A percentile compares a stretch with the other conserved stretches of the same genome.
Conservation (phyloP, 345 rosid genomes). For the Schrenkiella parvula region DNA sequence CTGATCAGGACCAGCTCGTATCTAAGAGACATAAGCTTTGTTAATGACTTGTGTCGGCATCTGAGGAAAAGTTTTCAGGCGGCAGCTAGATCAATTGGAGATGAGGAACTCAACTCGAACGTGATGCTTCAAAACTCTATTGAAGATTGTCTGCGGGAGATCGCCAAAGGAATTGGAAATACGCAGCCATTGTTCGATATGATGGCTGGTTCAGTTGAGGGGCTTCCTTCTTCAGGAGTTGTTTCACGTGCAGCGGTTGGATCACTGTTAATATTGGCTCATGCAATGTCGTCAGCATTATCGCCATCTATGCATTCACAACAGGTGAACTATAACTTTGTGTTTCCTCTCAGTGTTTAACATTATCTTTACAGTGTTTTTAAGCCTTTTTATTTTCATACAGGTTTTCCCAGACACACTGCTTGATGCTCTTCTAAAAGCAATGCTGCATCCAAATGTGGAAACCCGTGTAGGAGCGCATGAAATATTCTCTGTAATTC, state of each 20-base stretch:
- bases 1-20: constrained; percentile 62
- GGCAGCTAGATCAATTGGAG: constrained; percentile 58
- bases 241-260: constrained; percentile 75
- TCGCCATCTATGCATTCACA: constrained; percentile 50
- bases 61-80: constrained; percentile 87
- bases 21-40: constrained; percentile 71
- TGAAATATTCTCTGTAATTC: constrained; percentile 78
- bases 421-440: constrained; percentile 74
- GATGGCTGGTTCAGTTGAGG: constrained; percentile 85
- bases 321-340: constrained; percentile 48
- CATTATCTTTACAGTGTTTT: neutral
- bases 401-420: constrained; percentile 85
- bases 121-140: constrained; percentile 73
- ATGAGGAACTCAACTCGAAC: constrained; percentile 61
- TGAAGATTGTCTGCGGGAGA: constrained; percentile 89
- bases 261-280: constrained; percentile 77
- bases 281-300: constrained; percentile 55
- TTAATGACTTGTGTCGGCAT: constrained; percentile 92
- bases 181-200: constrained; percentile 59
- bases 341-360: neutral
- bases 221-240: constrained; percentile 69
- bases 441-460: constrained; percentile 81
- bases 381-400: neutral
- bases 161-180: constrained; percentile 78
- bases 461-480: constrained; percentile 88